These are phyloP conservation scores for Stemphylium vesicarium DNA, from an alignment of 2,329 filamentous ascomycete species.

Conservation along the genomic window DNA sequence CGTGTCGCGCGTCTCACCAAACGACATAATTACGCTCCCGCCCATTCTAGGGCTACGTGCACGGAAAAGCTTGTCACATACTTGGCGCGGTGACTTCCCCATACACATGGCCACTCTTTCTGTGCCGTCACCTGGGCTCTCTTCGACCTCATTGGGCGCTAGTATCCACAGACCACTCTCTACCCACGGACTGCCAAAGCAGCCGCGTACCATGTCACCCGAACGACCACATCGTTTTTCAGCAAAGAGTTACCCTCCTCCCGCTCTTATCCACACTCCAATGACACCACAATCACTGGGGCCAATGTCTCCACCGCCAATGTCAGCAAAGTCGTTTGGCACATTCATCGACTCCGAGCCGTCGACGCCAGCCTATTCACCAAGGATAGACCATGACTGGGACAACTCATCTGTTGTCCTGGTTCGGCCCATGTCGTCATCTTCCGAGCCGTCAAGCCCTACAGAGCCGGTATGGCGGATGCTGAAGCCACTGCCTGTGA, in stretches of 20 bases:
- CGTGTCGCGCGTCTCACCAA: slow-evolving; percentile 8
- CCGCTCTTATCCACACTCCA: slow-evolving; percentile 21
- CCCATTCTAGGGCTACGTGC: not conserved
- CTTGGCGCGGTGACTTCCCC: slow-evolving; percentile 8
- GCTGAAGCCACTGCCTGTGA: slow-evolving; percentile 31
- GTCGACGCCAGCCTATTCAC: slow-evolving; percentile 47
- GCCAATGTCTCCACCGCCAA: slow-evolving; percentile 40
- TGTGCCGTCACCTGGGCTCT: slow-evolving; percentile 31
- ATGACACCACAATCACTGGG: slow-evolving; percentile 32
- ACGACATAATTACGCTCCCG: slow-evolving; percentile 8
- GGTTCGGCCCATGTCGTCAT: slow-evolving; percentile 38
- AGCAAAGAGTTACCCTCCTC: slow-evolving; percentile 24
- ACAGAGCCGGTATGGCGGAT: slow-evolving; percentile 44
- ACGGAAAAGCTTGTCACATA: slow-evolving; percentile 9
- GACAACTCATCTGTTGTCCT: slow-evolving; percentile 36
- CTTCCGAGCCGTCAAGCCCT: slow-evolving; percentile 33
- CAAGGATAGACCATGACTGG: slow-evolving; percentile 36
- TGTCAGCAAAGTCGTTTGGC: slow-evolving; percentile 45
- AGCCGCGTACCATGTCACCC: slow-evolving; percentile 35
- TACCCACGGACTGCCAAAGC: slow-evolving; percentile 44
- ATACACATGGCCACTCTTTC: slow-evolving; percentile 31
- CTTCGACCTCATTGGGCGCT: slow-evolving; percentile 26
- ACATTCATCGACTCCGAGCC: slow-evolving; percentile 48
- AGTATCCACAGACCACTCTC: slow-evolving; percentile 38
- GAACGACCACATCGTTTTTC: slow-evolving; percentile 41